Evolutionary conservation across 1,139 yeast species (phyloP).

Genomic region (Yamadazyma diospyri): DNA sequence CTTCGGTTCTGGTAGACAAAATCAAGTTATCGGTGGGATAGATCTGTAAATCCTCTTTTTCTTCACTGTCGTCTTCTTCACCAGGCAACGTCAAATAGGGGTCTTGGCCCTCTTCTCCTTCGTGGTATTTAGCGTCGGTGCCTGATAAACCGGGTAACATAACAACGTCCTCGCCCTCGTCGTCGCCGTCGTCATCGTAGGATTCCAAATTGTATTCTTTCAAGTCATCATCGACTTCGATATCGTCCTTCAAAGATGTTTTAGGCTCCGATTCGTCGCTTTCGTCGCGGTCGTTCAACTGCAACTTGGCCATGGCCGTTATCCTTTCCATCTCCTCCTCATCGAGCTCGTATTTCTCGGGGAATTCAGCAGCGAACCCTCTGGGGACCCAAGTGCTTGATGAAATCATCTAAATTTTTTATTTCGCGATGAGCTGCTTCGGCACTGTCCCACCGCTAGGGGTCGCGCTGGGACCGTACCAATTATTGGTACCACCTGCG

Average conservation of each 20-base stretch:
- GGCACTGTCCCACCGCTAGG: too few relatives aligned
- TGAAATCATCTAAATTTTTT: conserved; percentile 61
- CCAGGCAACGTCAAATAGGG: conserved; percentile 76
- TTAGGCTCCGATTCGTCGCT: conserved; percentile 22
- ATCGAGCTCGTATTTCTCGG: conserved; percentile 80
- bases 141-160: conserved; percentile 72
- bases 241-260: conserved; percentile 41
- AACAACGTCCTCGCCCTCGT: conserved; percentile 49
- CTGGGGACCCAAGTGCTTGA: conserved; percentile 95
- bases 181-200: conserved; percentile 60
- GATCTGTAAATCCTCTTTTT: conserved; percentile 78
- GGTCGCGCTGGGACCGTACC: too few relatives aligned
- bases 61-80: conserved; percentile 63
- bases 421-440: conserved; percentile 9
- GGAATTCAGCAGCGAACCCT: conserved; percentile 92
- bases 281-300: conserved; percentile 70
- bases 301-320: conserved; percentile 77
- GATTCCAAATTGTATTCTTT: conserved; percentile 84
- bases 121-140: conserved; percentile 47
- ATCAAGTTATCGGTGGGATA: conserved; percentile 88
- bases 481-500: too few relatives aligned
- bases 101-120: conserved; percentile 57
- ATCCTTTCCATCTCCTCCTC: conserved; percentile 94
- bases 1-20: conserved; percentile 92
- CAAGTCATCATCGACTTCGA: conserved; percentile 74